Evolutionary conservation across 495 filamentous ascomycete species (phyloP).

Genomic region (Aspergillus ellipticus): DNA sequence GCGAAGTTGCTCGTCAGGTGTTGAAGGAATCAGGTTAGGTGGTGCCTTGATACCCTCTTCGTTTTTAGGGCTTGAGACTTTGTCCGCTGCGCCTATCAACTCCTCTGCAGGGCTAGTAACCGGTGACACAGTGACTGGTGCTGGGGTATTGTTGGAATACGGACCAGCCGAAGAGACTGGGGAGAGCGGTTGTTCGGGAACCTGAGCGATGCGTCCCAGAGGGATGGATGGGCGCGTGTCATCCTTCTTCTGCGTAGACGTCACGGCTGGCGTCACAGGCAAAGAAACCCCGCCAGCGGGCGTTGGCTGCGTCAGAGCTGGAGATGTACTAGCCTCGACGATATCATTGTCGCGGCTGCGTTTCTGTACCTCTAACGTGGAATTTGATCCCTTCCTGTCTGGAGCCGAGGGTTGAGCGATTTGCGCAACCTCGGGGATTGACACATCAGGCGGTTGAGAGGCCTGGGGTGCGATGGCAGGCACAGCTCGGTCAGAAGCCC

Average conservation of each 20-base stretch:
- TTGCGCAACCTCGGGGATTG: constrained; percentile 10
- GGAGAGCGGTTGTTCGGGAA: constrained; percentile 39
- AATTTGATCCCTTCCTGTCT: constrained; percentile 18
- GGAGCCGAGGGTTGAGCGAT: constrained; percentile 4
- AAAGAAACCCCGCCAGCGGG: constrained; percentile 17
- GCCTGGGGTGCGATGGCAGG: constrained; percentile 13
- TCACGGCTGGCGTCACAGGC: constrained; percentile 12
- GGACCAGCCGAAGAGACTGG: constrained; percentile 43
- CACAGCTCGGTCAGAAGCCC: constrained; percentile 11
- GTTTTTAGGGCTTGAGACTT: constrained; percentile 24
- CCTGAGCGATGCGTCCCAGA: constrained; percentile 23
- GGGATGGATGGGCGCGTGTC: constrained; percentile 31
- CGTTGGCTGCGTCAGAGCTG: constrained; percentile 16
- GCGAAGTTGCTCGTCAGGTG: constrained; percentile 48
- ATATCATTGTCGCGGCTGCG: constrained; percentile 24
- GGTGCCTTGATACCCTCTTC: constrained; percentile 19
- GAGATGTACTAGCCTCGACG: constrained; percentile 12
- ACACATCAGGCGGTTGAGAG: constrained; percentile 10
- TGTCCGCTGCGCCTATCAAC: constrained; percentile 22
- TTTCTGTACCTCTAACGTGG: constrained; percentile 20
- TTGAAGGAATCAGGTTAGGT: constrained; percentile 33
- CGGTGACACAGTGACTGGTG: constrained; percentile 34
- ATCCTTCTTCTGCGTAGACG: constrained; percentile 25
- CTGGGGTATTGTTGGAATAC: constrained; percentile 42
- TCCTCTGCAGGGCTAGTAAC: constrained; percentile 43